Base-by-base conservation (phyloP, 768 basidiomycete species). In the Boletus sp. region DNA sequence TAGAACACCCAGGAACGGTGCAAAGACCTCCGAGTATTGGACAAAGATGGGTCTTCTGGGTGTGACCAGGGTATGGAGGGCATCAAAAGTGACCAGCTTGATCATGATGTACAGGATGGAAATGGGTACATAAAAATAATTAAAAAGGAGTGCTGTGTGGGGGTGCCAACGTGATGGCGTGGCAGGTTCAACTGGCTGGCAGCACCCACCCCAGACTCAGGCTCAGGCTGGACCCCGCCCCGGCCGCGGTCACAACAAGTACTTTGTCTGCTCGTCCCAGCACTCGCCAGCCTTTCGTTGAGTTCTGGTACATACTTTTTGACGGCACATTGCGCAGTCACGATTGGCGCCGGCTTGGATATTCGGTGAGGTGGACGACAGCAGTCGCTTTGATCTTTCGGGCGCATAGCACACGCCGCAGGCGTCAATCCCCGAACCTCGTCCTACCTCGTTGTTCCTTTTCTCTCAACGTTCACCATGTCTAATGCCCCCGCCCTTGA, bases 31-130 rank as follows among this genome's bases (percentile, higher is more conserved):
- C 0, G 86, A 78, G 37, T 73, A 82, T 61, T 83, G 89, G 30
- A 82, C 76, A 57, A 87, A 77, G 46, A 93, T 79, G 4, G 91
- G 88, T 35, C 71, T 71, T 7, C 88, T 82, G 18, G 89, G 90
- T 3, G 79, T 78, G 15, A 93, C 76, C 6, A 91, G 76, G n/a
- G 91, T 93, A 64, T 87, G 83, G 28, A 92, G 73, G 1, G 83
- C 84, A 64, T 93, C 91, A 62, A 93, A 92, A n/a, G 87, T 84
- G 46, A 91, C 85, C 7, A 90, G 74, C 9, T 79, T 82, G 68
- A 89, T 82, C 64, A 60, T 47, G 3, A 17, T 17, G 28, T 24
- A 35, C 33, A 11, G 24, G 24, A 24, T 24, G 24, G 24, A 24
- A 24, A 24, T 24, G 24, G 28, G 42, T 44, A 28, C 42, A 24